Evolutionary conservation across 768 basidiomycete species (phyloP).

Genomic region (Lactarius indigo): DNA sequence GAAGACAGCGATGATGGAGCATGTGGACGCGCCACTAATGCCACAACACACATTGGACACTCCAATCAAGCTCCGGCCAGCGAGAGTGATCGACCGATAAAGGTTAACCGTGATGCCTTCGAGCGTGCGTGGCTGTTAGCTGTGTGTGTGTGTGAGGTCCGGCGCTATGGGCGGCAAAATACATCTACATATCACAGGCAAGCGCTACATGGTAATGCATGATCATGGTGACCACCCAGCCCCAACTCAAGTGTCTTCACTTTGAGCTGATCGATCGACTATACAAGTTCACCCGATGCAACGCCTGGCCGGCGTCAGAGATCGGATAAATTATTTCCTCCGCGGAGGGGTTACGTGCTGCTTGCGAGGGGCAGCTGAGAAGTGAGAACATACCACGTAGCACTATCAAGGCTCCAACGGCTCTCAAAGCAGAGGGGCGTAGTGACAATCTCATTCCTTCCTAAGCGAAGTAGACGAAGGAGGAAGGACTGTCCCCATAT

Average conservation of each 20-base stretch:
- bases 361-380: background rate
- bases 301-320: constrained; percentile 5
- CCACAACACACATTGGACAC: background rate
- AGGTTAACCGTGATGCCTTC: background rate
- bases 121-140: background rate
- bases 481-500: constrained; percentile 14
- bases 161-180: background rate
- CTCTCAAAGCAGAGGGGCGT: constrained; percentile 5
- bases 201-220: background rate
- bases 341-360: background rate
- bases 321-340: constrained; percentile 11
- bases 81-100: background rate
- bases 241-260: background rate
- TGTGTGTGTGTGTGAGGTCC: background rate
- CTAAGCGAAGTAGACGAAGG: background rate
- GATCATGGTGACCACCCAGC: background rate
- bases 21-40: background rate
- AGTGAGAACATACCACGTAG: background rate
- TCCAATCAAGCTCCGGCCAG: background rate
- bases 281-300: constrained; percentile 1
- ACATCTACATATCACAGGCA: background rate
- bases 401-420: background rate
- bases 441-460: constrained; percentile 6
- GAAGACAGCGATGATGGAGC: background rate
- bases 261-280: constrained; percentile 1